A percentile compares a stretch with the other conserved stretches of the same genome.
Conservation (phyloP, 768 basidiomycete species). For the Suillus spraguei region DNA sequence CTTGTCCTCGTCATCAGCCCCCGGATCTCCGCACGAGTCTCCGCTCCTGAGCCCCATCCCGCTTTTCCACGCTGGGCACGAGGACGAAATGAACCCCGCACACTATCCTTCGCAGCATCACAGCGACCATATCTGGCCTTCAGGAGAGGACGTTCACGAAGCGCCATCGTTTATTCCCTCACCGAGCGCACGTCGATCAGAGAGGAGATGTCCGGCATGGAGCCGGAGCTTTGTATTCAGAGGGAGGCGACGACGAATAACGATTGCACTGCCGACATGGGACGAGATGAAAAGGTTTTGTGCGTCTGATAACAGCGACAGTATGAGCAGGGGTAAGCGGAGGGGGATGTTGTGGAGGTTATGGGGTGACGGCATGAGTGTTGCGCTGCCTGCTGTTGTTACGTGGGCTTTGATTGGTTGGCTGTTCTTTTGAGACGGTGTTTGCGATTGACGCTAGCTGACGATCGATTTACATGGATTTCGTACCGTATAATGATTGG, state of each 20-base stretch:
- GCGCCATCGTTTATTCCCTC: constrained; percentile 32
- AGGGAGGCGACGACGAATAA: constrained; percentile 58
- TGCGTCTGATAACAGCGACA: constrained; percentile 13
- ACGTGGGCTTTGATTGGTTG: constrained; percentile 31
- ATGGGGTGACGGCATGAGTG: constrained; percentile 39
- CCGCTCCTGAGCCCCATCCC: constrained; percentile 40
- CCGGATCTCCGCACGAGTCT: constrained; percentile 42
- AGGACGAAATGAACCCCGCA: constrained; percentile 48
- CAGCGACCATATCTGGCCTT: constrained; percentile 36
- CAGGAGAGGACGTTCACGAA: constrained; percentile 16
- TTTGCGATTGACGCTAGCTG: background rate
- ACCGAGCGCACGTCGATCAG: constrained; percentile 33
- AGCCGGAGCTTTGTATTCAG: constrained; percentile 55
- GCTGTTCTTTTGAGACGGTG: constrained; percentile 27
- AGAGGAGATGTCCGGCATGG: constrained; percentile 27
- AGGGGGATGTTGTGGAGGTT: constrained; percentile 39
- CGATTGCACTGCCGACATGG: constrained; percentile 45
- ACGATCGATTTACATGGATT: constrained; percentile 4
- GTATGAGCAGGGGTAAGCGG: constrained; percentile 17
- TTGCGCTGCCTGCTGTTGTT: constrained; percentile 30
- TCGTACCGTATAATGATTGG: background rate
- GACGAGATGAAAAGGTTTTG: constrained; percentile 19
- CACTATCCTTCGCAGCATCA: constrained; percentile 50
- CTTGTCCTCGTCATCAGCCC: constrained; percentile 24
- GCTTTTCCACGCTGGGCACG: constrained; percentile 44